Evolutionary conservation across 352 stramenopile genomes (phyloP), one percentile per base, ranked within the genome.

Genomic region (Phytophthora sansomeana): DNA sequence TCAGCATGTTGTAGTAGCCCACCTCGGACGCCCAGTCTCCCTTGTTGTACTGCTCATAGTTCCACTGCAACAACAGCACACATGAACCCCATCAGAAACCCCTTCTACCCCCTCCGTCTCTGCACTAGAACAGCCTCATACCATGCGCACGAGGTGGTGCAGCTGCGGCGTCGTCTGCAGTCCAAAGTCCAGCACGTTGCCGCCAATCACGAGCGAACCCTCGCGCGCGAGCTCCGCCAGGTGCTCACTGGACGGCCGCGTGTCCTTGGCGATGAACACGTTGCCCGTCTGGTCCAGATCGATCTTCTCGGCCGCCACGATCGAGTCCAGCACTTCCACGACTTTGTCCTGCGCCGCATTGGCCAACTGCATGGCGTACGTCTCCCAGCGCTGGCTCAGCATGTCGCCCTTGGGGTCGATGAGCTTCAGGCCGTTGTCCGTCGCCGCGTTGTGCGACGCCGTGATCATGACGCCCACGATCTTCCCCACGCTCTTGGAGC

Each of bases 91-190:
- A 58, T 28, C 21, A 35, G 26, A 28, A 35, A 48, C 19, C 17
- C 16, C 6, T 21, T 5, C 8, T 11, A 10, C 6, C 29, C 6
- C 28, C 3, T 21, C 10, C 41, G n/a, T 48, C 14, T 33, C 4
- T 21, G 26, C 44, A 35, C 33, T 46, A 52, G 21, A 61, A 30
- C 19, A 28, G n/a, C 9, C 7, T 26, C 54, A 33, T 78, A 93
- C 91, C 78, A 98, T 97, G 64, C 96, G 85, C 11, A 99, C 97
- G 64, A 96, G 90, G 78, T 99, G 96, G 83, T 99, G 98, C 28
- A 99, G 77, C 81, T 98, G 92, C 21, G 98, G 98, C 43, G 98
- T 99, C 26, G 97, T 99, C 47, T 99, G 91, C 41, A 99, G 75
- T 5, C 97, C 97, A 79, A 99, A 96, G 85, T 99, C 90, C 38